phyloP scores from a whole-genome alignment of 495 filamentous ascomycete genomes.

The Penicillium alfredii region DNA sequence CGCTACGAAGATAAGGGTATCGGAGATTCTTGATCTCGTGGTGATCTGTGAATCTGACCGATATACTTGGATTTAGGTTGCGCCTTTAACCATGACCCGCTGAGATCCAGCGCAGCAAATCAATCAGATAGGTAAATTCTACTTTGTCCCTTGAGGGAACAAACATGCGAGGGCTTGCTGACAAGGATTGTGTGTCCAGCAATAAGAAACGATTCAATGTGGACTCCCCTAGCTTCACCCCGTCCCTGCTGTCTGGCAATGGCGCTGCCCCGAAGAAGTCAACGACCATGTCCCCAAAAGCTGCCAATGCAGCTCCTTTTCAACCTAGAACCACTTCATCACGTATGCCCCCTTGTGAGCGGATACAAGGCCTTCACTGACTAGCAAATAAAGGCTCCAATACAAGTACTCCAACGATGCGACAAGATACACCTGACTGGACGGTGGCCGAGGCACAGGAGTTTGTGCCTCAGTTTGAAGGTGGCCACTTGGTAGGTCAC shows the following conservation, averaged over 20 bases:
- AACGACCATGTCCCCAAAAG: conserved; percentile 73
- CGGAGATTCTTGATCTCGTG: not conserved
- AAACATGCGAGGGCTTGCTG: no score
- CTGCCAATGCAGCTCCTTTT: conserved; percentile 85
- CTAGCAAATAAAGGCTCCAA: conserved; percentile 35
- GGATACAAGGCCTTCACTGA: conserved; percentile 28
- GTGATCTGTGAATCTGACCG: conserved; percentile 19
- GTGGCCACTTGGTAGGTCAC: conserved; percentile 53
- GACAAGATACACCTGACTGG: conserved; percentile 50
- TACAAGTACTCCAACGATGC: conserved; percentile 45
- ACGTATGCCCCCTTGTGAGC: no score
- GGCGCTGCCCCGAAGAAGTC: conserved; percentile 52
- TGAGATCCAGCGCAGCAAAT: conserved; percentile 47
- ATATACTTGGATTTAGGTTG: conserved; percentile 51
- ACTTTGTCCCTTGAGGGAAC: not conserved
- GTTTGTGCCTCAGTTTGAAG: conserved; percentile 73
- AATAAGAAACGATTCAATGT: conserved; percentile 84
- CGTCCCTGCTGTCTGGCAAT: conserved; percentile 51
- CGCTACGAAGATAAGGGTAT: conserved; percentile 79
- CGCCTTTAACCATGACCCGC: conserved; percentile 81
- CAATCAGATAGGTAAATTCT: conserved; percentile 52
- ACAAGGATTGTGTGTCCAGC: conserved; percentile 19
- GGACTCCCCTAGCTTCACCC: conserved; percentile 93
- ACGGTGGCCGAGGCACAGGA: conserved; percentile 60
- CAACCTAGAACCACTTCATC: conserved; percentile 56